Base-by-base conservation (phyloP, 352 stramenopile genomes). In the Globisporangium acanthophoron region DNA sequence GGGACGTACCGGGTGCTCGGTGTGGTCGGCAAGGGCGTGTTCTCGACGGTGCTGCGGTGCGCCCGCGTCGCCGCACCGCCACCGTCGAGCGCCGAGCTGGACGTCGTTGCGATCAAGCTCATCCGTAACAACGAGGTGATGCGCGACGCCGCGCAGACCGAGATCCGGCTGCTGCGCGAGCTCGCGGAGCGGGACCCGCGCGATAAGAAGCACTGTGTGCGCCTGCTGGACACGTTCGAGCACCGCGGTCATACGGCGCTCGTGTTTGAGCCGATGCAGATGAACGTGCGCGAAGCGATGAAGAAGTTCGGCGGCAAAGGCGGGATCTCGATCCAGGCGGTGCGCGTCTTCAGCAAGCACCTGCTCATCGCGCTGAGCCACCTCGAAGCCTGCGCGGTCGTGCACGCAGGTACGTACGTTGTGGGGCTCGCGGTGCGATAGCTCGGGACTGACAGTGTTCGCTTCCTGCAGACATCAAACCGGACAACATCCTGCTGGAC, bases 111-210 rank as follows among this genome's bases (percentile, higher is more conserved):
- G 6, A 65, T 97, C 54, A 97, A 97, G 53, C 71, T 97, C 5
- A 91, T 97, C 63, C 85, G 97, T 11, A 98, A 97, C 74, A 99
- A 99, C 68, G 96, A 99, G 52, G 89, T 96, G 20, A 99, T 99
- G 97, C 85, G 87, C 6, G 98, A 99, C 54, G 96, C 96, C 3
- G 96, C 96, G 3, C 71, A 95, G 62, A 92, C 70, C 0, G 91
- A 97, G 60, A 66, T 95, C 15, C 76, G 70, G 48, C 59, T 97
- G 2, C 62, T 98, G n/a, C 74, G 80, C 0, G 76, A 93, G 47
- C 66, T 98, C 3, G 65, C 79, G 0, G 70, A 70, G n/a, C 62
- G 72, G 4, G 89, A 96, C 45, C 64, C 72, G 21, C 73, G 87
- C 11, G 78, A 94, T 52, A 91, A 87, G 55, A 91, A 92, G 44